Evolutionary conservation across 129 eudicot species (phyloP), one percentile per base, ranked within the genome.

Genomic region (Sambucus nigra): DNA sequence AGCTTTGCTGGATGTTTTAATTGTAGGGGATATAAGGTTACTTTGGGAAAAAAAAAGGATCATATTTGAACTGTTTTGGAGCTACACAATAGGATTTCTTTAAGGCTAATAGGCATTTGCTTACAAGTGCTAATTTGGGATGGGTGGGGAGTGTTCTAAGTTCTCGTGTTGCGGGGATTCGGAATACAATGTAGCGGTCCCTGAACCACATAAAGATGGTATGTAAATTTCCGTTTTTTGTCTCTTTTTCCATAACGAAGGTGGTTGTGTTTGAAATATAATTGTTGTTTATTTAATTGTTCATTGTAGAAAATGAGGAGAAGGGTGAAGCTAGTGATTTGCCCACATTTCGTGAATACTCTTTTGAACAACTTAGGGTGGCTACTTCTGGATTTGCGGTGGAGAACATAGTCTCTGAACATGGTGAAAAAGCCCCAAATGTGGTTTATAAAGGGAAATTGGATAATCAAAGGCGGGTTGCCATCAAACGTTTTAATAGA

Each of bases 351-450:
- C 80, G 71, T 18, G 91, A 77, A 65, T 87, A 51, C 58, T 52
- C 89, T 25, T 15, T 83, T 47, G 84, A 83, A 49, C 89, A 87
- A 65, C 86, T 87, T 14, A 87, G 83, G 67, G 61, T n/a, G 8
- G 83, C 96, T 33, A 83, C 96, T 2, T 77, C 79, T 55, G 96
- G 94, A 25, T 87, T 87, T 77, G 81, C 94, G 22, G 86, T 67
- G 45, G 91, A 87, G 59, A 83, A 83, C 65, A 87, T 87, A 49
- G 96, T 87, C 35, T 87, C 96, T 35, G 96, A 83, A 55, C 96
- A 83, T 14, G 96, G 96, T 14, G 96, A 87, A 57, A 87, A 87
- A 68, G 94, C 96, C 19, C 96, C 96, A 2, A 87, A 87, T 45
- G 94, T 87, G 18, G 96, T 87, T 64, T 87, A 87, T 50, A 87